These are phyloP conservation scores for Daedaleopsis sinensis DNA, from an alignment of 768 basidiomycete species.

Conservation along the genomic window DNA sequence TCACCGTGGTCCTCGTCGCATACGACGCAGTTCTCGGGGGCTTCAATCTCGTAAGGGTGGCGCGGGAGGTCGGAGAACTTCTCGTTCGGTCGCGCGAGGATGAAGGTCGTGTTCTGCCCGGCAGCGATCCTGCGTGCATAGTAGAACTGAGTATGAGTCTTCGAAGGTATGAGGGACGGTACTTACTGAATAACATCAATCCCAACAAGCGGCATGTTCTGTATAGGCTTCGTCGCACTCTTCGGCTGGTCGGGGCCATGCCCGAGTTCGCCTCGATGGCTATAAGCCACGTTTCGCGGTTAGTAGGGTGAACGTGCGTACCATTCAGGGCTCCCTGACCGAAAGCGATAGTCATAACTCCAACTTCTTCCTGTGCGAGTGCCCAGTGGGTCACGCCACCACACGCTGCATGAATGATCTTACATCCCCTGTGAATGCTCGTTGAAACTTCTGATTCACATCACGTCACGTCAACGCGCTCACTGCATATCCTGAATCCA, in stretches of 20 bases:
- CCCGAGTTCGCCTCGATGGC: slow-evolving; percentile 68
- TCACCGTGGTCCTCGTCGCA: slow-evolving; percentile 75
- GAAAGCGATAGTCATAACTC: slow-evolving; percentile 84
- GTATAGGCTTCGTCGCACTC: slow-evolving; percentile 82
- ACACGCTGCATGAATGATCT: slow-evolving; percentile 64
- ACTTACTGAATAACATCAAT: slow-evolving; percentile 79
- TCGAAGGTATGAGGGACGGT: not conserved
- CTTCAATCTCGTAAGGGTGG: slow-evolving; percentile 73
- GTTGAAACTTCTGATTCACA: slow-evolving; percentile 2
- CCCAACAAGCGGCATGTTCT: slow-evolving; percentile 68
- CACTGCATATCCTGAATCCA: slow-evolving; percentile 87
- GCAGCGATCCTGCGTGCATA: slow-evolving; percentile 64
- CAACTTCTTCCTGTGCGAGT: slow-evolving; percentile 68
- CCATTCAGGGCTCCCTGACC: slow-evolving; percentile 89
- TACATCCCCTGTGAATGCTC: slow-evolving; percentile 64
- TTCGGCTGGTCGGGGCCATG: slow-evolving; percentile 81
- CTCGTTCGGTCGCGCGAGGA: slow-evolving; percentile 77
- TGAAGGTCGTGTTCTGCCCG: slow-evolving; percentile 84
- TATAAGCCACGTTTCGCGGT: not conserved
- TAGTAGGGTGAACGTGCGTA: slow-evolving; percentile 32
- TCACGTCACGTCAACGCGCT: slow-evolving; percentile 20
- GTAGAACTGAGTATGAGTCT: not conserved
- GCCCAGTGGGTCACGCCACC: slow-evolving; percentile 93
- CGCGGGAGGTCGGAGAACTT: slow-evolving; percentile 78
- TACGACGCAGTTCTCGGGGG: slow-evolving; percentile 68